These are phyloP conservation scores for Gastrolobium villosum DNA, from an alignment of 306 rosid genomes.

Conservation along the genomic window DNA sequence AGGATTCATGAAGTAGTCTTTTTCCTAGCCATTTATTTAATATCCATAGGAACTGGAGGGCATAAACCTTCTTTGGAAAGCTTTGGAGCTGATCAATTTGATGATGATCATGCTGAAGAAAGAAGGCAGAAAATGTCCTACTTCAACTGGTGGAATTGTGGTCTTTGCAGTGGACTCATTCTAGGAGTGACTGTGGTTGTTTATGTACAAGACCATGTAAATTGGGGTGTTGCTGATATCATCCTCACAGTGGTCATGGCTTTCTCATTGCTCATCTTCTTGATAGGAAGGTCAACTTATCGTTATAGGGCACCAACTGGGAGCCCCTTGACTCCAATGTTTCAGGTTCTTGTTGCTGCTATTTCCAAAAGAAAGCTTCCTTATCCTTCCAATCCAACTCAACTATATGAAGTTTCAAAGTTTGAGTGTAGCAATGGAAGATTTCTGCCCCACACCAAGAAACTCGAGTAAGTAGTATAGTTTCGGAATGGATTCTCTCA, in stretches of 20 bases:
- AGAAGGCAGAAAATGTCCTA: conserved; percentile 87
- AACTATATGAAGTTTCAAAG: conserved; percentile 65
- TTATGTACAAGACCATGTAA: conserved; percentile 79
- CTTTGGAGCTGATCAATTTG: conserved; percentile 96
- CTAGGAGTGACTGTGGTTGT: conserved; percentile 90
- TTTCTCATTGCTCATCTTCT: conserved; percentile 69
- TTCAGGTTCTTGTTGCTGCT: conserved; percentile 89
- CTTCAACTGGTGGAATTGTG: conserved; percentile 98
- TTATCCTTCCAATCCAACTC: conserved; percentile 64
- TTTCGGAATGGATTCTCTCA: background rate
- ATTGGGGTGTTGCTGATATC: conserved; percentile 83
- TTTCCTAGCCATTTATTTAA: conserved; percentile 80
- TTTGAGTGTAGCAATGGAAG: conserved; percentile 56
- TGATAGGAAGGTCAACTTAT: conserved; percentile 67
- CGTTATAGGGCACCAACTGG: conserved; percentile 75
- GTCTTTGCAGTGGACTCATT: conserved; percentile 79
- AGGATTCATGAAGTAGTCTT: conserved; percentile 74
- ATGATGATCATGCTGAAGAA: conserved; percentile 69
- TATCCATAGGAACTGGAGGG: conserved; percentile 93
- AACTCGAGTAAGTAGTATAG: conserved; percentile 71
- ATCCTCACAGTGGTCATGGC: conserved; percentile 80
- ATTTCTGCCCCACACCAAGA: conserved; percentile 73
- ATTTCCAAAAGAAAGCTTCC: conserved; percentile 72
- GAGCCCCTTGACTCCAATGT: conserved; percentile 86
- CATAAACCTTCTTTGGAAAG: conserved; percentile 94